Base-by-base conservation (phyloP, 129 eudicot genomes). In the Pittosporum tobira region DNA sequence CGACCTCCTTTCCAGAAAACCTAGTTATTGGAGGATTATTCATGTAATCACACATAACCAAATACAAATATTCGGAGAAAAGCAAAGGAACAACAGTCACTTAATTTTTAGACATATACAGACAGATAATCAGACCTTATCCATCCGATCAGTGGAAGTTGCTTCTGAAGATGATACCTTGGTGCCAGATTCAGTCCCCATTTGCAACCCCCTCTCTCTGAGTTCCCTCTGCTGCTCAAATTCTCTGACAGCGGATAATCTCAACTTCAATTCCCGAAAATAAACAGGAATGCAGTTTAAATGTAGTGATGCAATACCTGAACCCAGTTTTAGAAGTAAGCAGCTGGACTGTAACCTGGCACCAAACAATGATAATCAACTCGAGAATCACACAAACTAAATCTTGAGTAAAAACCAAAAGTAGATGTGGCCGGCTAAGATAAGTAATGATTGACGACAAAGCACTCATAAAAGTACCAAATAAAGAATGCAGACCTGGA, bases 151-250 rank as follows among this genome's bases (percentile, higher is more conserved):
- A 70, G 56, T 76, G 26, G 69, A 57, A 38, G 49, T 61, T 31
- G 76, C 82, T 48, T 68, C 86, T 9, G 83, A 60, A 57, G 67
- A 65, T 47, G 79, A 67, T 61, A 73, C 62, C 69, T 70, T 80
- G 42, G 66, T 69, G 61, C 64, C 10, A 69, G 71, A 52, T 23
- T 79, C 77, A 48, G 38, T 73, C 42, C 81, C 77, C 48, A 85
- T 60, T 23, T 77, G 88, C 74, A 93, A 70, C 60, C 94, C 96
- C 64, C 71, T 81, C 62, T 93, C 93, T 60, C 81, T 79, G 24
- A 69, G 77, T 61, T 83, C 99, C 74, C 96, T 74, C 69, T 93
- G 99, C 74, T 93, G 96, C 79, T 93, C 99, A 73, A 93, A 93
- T 50, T 93, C 99, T 65, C 99, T 91, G 83, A 29, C 56, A 58